These are phyloP conservation scores for Penicillium taxi DNA, from an alignment of 495 filamentous ascomycete species.

Conservation along the genomic window DNA sequence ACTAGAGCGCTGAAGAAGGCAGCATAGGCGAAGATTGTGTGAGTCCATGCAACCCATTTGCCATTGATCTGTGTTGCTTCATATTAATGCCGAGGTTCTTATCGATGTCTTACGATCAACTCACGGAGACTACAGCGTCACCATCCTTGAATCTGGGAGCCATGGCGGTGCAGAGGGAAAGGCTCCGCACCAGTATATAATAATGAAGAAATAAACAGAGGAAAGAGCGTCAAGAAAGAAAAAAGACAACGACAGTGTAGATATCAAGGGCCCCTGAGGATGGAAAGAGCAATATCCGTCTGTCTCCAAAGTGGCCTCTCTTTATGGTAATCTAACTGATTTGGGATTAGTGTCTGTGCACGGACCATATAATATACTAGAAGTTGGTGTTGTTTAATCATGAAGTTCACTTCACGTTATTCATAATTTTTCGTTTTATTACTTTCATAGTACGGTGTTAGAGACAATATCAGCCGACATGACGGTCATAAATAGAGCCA, in stretches of 20 bases:
- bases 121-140: conserved; percentile 66
- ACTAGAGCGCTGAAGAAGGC: conserved; percentile 88
- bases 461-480: too few species aligned
- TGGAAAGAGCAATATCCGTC: conserved; percentile 22
- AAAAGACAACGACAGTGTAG: conserved; percentile 18
- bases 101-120: conserved; percentile 20
- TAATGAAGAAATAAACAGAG: conserved; percentile 13
- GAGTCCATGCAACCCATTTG: conserved; percentile 84
- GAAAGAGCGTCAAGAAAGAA: conserved; percentile 33
- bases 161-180: conserved; percentile 45
- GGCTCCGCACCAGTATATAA: conserved; percentile 18
- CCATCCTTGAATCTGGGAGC: conserved; percentile 84
- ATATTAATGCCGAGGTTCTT: conserved; percentile 11
- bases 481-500: too few species aligned
- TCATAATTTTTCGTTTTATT: too few species aligned
- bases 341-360: too few species aligned
- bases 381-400: too few species aligned
- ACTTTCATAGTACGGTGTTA: too few species aligned
- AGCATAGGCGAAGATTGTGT: conserved; percentile 77
- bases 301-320: conserved; percentile 15
- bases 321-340: too few species aligned
- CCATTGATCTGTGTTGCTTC: conserved; percentile 57
- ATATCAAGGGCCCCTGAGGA: conserved; percentile 31
- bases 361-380: too few species aligned
- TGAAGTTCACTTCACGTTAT: too few species aligned